Base-by-base conservation (phyloP, 2,329 filamentous ascomycete species). In the Cercospora sp. region DNA sequence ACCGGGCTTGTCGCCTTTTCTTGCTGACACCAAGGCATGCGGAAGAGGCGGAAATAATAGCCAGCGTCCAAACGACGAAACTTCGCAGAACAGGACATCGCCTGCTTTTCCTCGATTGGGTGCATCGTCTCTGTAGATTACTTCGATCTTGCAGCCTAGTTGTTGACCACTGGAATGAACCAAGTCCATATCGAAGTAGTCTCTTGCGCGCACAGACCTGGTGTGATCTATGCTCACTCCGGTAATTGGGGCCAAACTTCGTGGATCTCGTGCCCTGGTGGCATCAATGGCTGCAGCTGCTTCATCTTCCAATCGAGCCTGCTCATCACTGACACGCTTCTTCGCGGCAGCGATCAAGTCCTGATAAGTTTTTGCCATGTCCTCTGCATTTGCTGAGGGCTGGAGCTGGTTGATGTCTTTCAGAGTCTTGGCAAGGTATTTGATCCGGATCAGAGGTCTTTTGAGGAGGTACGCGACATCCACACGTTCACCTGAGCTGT, bases 401-500 rank as follows among this genome's bases (percentile, higher is more conserved):
- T 82, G 77, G 13, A 88, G 80, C 18, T 85, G 82, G 73, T 88
- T 85, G 62, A 90, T 85, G 69, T 88, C 86, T 79, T 91, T 92
- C 75, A 97, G 88, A 42, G 92, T 90, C 79, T 94, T 97, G 53
- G 90, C 85, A 69, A 99, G 87, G 79, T 94, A 92, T 79, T 97
- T 97, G 69, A 97, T 83, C 58, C 95, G 88, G 23, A 97, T 89
- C 51, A 99, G 81, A 0, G 95, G 95, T 64, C 94, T 85, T 80
- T 97, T 97, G 63, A 99, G 84, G 57, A 99, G 84, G 79, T 95
- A 96, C 7, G 94, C 94, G 59, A 99, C 95, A 77, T 98, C 95
- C 8, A 97, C 93, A 62, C 93, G 89, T 78, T 97, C 93, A 12
- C 94, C 95, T 70, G 94, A 86, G 36, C 88, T 87, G 20, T 71